Evolutionary conservation across 768 basidiomycete species (phyloP).

Genomic region (Myochromella boudieri): DNA sequence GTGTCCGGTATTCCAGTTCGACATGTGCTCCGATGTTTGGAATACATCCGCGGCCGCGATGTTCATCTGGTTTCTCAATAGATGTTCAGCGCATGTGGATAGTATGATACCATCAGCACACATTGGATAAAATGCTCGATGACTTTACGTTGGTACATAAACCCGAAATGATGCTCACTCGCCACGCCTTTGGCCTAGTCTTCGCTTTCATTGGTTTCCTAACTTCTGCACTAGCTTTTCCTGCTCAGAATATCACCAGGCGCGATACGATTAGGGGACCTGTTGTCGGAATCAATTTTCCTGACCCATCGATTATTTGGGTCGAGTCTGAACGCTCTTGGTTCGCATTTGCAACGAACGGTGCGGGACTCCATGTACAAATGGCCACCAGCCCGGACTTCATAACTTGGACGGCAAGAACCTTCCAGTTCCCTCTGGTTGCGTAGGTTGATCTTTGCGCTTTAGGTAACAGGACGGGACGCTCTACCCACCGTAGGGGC

Average conservation of each 20-base stretch:
- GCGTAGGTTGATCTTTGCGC: not conserved
- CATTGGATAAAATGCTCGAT: too few species aligned
- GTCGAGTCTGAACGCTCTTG: slow-evolving; percentile 12
- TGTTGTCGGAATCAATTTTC: slow-evolving; percentile 12
- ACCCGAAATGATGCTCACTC: slow-evolving; percentile 1
- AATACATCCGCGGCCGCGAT: too few species aligned
- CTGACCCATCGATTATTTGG: slow-evolving; percentile 14
- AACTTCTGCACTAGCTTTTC: not conserved
- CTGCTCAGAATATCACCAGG: slow-evolving; percentile 11
- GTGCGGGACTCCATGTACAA: slow-evolving; percentile 10
- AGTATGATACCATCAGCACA: too few species aligned
- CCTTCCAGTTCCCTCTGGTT: not conserved
- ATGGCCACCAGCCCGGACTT: slow-evolving; percentile 14
- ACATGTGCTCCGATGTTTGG: not conserved
- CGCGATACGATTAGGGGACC: slow-evolving; percentile 13
- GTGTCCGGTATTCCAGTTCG: too few species aligned
- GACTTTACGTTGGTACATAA: too few species aligned
- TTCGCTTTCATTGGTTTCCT: not conserved
- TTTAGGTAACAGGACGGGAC: slow-evolving; percentile 8
- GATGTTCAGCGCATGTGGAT: too few species aligned
- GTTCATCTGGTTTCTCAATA: too few species aligned
- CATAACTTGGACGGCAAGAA: slow-evolving; percentile 6
- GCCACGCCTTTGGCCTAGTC: not conserved
- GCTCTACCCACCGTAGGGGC: slow-evolving; percentile 12
- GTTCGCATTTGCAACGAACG: slow-evolving; percentile 16